Conservation (phyloP, 345 rosid species). For the Arabidopsis arenosa region DNA sequence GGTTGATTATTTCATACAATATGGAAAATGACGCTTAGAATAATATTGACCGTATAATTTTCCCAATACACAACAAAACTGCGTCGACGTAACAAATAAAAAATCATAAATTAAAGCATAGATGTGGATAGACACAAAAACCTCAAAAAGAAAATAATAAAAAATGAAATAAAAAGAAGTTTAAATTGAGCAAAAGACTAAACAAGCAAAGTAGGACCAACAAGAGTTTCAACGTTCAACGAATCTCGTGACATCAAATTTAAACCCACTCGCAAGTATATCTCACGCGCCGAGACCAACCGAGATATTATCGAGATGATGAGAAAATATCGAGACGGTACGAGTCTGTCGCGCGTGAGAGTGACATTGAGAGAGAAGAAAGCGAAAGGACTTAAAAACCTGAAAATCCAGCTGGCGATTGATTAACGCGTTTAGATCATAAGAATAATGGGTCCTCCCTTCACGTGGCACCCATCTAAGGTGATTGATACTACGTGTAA, state of each 20-base stretch:
- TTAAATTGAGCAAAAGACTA: conserved; percentile 20
- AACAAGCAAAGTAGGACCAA: conserved; percentile 20
- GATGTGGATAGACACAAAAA: conserved; percentile 39
- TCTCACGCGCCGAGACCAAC: neutral
- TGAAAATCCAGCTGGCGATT: conserved; percentile 31
- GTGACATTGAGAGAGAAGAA: conserved; percentile 18
- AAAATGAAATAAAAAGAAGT: neutral
- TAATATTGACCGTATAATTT: neutral
- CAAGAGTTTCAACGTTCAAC: conserved; percentile 37
- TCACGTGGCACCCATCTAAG: conserved; percentile 34
- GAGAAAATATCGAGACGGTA: conserved; percentile 26
- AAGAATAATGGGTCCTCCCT: neutral
- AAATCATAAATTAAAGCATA: neutral
- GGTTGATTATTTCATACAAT: neutral
- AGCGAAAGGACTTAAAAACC: conserved; percentile 35
- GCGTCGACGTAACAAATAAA: conserved; percentile 5
- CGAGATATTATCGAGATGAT: conserved; percentile 20
- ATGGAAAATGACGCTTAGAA: neutral
- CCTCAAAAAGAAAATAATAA: neutral
- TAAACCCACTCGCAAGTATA: conserved; percentile 12
- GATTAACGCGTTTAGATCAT: conserved; percentile 20
- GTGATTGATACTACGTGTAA: conserved; percentile 6
- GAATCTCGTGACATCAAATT: conserved; percentile 27
- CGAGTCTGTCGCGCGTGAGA: conserved; percentile 44
- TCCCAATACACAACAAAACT: neutral